Conservation (phyloP, 2,329 filamentous ascomycete species). For the Nigrospora sphaerica region DNA sequence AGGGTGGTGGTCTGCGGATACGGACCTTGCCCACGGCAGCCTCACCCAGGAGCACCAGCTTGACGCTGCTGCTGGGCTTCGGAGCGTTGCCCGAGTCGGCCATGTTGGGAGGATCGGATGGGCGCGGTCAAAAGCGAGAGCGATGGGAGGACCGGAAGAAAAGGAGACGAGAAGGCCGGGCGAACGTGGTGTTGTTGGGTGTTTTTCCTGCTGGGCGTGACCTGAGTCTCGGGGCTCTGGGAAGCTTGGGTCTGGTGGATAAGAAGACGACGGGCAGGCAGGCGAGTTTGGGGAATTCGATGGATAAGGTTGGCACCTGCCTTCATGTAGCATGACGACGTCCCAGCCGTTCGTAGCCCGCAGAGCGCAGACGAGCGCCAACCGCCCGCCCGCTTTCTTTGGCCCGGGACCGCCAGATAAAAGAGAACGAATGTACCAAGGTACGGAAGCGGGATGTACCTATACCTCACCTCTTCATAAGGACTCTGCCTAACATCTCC, state of each 20-base stretch:
- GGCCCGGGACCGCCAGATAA: no score
- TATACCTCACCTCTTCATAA: no score
- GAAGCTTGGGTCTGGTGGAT: background rate
- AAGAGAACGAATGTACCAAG: no score
- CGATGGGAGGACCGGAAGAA: no score
- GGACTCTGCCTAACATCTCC: no score
- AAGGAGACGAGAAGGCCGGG: no score
- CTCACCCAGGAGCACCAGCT: constrained; percentile 95
- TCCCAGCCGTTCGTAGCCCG: background rate
- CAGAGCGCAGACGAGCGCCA: background rate
- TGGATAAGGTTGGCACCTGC: background rate
- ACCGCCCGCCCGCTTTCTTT: no score
- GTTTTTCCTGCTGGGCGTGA: no score
- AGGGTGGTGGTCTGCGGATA: constrained; percentile 2
- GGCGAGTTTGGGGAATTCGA: constrained; percentile 1
- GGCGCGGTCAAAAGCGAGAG: no score
- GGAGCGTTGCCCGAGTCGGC: constrained; percentile 66
- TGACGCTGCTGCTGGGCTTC: constrained; percentile 99
- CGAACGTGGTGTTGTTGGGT: no score
- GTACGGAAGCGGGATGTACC: no score
- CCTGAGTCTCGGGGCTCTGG: no score
- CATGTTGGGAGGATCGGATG: constrained; percentile 39
- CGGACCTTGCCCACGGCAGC: constrained; percentile 95
- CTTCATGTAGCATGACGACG: constrained; percentile 4
- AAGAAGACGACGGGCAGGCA: background rate